Evolutionary conservation across 2,329 filamentous ascomycete genomes (phyloP).

Genomic region (Trichoderma lentiforme): DNA sequence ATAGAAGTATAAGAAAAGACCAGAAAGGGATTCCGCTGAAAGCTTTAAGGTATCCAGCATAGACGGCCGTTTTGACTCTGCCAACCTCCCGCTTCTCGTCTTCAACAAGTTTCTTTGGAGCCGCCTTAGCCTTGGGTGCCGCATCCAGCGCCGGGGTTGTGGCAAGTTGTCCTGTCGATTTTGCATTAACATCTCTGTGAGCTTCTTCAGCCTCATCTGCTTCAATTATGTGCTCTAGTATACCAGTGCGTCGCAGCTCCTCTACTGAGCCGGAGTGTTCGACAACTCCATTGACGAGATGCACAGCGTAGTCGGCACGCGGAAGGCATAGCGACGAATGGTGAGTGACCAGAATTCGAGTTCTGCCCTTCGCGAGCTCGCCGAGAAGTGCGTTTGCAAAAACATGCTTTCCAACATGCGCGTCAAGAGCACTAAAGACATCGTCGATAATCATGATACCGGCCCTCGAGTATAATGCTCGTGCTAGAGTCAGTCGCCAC

Average conservation of each 20-base stretch:
- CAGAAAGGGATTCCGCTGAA: conserved; percentile 1
- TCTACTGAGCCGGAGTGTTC: conserved; percentile 7
- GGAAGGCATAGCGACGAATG: conserved; percentile 4
- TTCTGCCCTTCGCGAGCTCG: conserved; percentile 9
- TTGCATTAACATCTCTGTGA: neutral
- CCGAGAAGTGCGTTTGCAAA: conserved; percentile 6
- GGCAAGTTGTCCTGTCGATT: neutral
- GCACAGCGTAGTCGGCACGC: conserved; percentile 1
- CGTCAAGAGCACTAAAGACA: conserved; percentile 12
- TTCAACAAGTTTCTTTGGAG: conserved; percentile 11
- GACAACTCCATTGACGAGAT: conserved; percentile 32
- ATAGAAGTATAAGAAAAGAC: neutral
- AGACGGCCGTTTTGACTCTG: conserved; percentile 9
- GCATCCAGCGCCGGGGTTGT: neutral
- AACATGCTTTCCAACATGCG: conserved; percentile 1
- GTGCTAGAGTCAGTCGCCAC: conserved; percentile 22
- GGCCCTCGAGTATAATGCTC: conserved; percentile 25
- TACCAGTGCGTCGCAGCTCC: neutral
- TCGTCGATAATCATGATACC: conserved; percentile 59
- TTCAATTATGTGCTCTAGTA: neutral
- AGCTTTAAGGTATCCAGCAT: neutral
- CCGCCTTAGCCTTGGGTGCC: neutral
- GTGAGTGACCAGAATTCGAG: conserved; percentile 20
- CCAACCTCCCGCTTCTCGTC: conserved; percentile 8
- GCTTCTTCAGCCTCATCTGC: conserved; percentile 6